These are phyloP conservation scores for Apiospora phragmitis DNA, from an alignment of 2,329 filamentous ascomycete species.

Conservation along the genomic window DNA sequence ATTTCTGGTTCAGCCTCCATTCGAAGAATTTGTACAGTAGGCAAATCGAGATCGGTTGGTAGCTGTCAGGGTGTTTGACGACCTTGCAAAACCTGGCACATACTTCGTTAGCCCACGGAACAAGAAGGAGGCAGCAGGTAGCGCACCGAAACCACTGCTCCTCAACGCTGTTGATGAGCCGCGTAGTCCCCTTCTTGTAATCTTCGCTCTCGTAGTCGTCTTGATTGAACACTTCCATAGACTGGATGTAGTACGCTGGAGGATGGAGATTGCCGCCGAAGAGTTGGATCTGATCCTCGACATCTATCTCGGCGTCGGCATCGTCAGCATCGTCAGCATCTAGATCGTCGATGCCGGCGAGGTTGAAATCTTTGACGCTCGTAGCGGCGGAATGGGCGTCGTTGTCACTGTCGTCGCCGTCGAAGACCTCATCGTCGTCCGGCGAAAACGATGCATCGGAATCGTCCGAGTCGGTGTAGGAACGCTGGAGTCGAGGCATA, in stretches of 20 bases:
- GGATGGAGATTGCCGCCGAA: conserved; percentile 20
- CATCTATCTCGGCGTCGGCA: conserved; percentile 14
- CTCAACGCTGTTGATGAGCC: conserved; percentile 11
- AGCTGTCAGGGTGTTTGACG: not conserved
- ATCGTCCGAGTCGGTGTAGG: not conserved
- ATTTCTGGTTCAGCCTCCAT: conserved; percentile 20
- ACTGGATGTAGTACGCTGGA: conserved; percentile 20
- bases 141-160: conserved; percentile 18
- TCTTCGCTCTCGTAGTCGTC: conserved; percentile 15
- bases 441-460: not conserved
- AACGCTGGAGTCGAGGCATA: not conserved
- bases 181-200: conserved; percentile 15
- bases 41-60: conserved; percentile 9
- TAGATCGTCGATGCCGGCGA: not conserved
- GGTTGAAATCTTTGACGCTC: not conserved
- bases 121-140: not conserved
- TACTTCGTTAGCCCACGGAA: not conserved
- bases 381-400: not conserved
- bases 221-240: conserved; percentile 17
- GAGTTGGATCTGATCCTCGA: conserved; percentile 18
- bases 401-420: not conserved
- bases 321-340: not conserved
- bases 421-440: not conserved
- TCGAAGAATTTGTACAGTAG: conserved; percentile 20
- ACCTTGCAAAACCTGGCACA: not conserved